phyloP scores from a whole-genome alignment of 2,329 filamentous ascomycete genomes.

The Dothideomycetidae sp. region DNA sequence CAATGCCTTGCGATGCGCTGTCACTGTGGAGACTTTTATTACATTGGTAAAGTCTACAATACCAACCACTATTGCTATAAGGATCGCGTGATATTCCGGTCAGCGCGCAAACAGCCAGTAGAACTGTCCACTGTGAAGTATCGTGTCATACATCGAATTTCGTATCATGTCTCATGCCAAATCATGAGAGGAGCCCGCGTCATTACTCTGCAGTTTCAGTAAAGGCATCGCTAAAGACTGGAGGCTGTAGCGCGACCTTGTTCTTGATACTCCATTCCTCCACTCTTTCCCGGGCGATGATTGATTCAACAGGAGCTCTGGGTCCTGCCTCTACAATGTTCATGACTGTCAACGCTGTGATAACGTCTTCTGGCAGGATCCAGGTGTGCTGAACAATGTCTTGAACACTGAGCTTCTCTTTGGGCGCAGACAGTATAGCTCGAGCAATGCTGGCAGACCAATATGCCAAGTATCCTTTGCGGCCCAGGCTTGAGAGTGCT shows the following conservation, averaged over 20 bases:
- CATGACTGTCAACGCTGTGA: constrained; percentile 70
- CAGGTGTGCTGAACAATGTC: constrained; percentile 66
- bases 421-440: constrained; percentile 36
- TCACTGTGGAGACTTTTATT: no score
- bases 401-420: constrained; percentile 48
- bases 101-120: no score
- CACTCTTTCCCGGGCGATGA: constrained; percentile 43
- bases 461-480: constrained; percentile 67
- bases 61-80: no score
- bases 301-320: constrained; percentile 37
- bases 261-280: constrained; percentile 52
- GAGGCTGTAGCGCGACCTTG: constrained; percentile 46
- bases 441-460: constrained; percentile 76
- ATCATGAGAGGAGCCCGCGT: no score
- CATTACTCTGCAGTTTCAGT: no score
- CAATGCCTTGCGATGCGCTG: no score
- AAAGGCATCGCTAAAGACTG: constrained; percentile 64
- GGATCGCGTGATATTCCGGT: no score
- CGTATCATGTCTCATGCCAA: no score
- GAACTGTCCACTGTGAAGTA: no score
- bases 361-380: constrained; percentile 73
- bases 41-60: no score
- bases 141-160: no score
- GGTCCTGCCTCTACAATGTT: constrained; percentile 44
- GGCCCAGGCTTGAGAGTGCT: constrained; percentile 69